Evolutionary conservation across 139 green algal species (phyloP).

Genomic region (Chlamydomonas sphaeroides): DNA sequence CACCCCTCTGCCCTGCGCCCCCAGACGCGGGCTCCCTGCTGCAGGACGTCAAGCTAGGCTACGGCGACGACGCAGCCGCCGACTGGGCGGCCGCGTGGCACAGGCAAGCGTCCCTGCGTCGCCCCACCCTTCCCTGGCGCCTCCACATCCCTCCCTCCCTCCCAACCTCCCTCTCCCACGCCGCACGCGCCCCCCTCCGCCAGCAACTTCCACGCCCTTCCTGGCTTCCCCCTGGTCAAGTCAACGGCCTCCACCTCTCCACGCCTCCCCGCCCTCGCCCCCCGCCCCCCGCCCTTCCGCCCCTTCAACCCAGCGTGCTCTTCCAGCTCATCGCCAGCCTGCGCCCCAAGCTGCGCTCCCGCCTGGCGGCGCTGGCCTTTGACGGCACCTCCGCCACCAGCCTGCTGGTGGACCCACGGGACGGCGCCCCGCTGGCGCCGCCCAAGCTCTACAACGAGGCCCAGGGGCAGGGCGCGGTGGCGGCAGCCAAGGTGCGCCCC

Average conservation of each 20-base stretch:
- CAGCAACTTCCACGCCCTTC: too few species aligned
- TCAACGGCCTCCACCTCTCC: too few species aligned
- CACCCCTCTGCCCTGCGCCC: neutral
- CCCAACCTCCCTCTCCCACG: too few species aligned
- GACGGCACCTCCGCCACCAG: conserved; percentile 92
- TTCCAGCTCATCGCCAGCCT: conserved; percentile 60
- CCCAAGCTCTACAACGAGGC: conserved; percentile 87
- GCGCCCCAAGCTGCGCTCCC: conserved; percentile 11
- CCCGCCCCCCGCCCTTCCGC: neutral
- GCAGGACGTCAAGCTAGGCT: conserved; percentile 51
- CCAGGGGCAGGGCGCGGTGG: conserved; percentile 54
- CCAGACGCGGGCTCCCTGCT: conserved; percentile 54
- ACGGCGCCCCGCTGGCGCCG: conserved; percentile 55
- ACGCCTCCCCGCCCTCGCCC: too few species aligned
- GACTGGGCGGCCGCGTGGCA: conserved; percentile 61
- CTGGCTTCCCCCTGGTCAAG: too few species aligned
- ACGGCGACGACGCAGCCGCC: conserved; percentile 24
- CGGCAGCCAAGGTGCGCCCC: conserved; percentile 58
- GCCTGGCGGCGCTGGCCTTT: conserved; percentile 67
- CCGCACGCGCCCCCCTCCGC: too few species aligned
- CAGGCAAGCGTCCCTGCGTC: too few species aligned
- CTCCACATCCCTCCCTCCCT: too few species aligned
- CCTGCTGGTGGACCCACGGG: conserved; percentile 79
- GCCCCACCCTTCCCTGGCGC: too few species aligned
- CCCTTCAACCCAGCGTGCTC: conserved; percentile 52